Evolutionary conservation across 306 rosid genomes (phyloP).

Genomic region (Quercus variabilis): DNA sequence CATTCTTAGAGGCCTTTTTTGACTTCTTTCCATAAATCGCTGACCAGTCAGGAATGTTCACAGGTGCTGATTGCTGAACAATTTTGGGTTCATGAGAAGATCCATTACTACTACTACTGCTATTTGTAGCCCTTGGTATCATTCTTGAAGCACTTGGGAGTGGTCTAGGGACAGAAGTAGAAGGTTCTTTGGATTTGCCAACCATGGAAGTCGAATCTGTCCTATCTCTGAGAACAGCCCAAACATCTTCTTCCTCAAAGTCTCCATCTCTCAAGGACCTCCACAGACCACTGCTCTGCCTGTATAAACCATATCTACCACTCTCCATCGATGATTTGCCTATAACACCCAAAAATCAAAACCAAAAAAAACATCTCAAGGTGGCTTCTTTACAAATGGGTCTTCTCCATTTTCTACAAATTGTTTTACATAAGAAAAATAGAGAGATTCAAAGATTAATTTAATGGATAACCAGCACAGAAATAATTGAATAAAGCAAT

Average conservation of each 20-base stretch:
- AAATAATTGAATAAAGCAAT: background rate
- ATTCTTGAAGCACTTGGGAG: conserved; percentile 53
- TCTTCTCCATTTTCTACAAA: conserved; percentile 11
- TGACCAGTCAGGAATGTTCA: conserved; percentile 74
- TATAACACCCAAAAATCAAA: conserved; percentile 20
- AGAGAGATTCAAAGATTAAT: conserved; percentile 9
- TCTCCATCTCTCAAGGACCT: conserved; percentile 82
- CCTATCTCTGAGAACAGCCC: conserved; percentile 58
- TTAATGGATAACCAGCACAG: background rate
- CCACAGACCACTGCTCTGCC: conserved; percentile 71
- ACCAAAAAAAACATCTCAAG: background rate
- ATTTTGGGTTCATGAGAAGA: conserved; percentile 39
- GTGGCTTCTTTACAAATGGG: background rate
- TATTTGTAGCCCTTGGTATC: conserved; percentile 47
- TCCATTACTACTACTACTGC: conserved; percentile 25
- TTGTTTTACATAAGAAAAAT: background rate
- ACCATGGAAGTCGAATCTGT: conserved; percentile 17
- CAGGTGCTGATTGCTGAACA: conserved; percentile 74
- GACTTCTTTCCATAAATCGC: conserved; percentile 35
- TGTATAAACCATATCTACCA: conserved; percentile 30
- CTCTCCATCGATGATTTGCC: conserved; percentile 52
- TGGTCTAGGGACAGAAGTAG: conserved; percentile 30
- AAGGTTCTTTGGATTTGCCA: conserved; percentile 20
- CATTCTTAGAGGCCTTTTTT: conserved; percentile 30
- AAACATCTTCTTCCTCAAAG: conserved; percentile 79